A percentile compares a stretch with the other conserved stretches of the same genome.
phyloP scores from a whole-genome alignment of 306 rosid species.

The Neltuma alba region DNA sequence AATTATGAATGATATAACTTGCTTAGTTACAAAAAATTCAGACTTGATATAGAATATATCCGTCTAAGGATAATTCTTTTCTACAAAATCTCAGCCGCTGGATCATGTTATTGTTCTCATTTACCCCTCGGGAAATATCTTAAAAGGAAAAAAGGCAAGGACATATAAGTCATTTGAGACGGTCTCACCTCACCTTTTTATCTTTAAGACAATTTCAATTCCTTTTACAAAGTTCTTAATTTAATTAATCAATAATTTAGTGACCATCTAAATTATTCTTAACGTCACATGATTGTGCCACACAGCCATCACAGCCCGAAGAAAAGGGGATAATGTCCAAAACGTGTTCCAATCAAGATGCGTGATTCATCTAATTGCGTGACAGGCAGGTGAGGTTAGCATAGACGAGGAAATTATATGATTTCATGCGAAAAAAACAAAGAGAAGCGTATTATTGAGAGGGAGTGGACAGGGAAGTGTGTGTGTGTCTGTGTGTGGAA shows the following conservation, averaged over 20 bases:
- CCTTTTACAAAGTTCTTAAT: conserved; percentile 21
- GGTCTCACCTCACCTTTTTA: background rate
- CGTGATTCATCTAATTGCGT: conserved; percentile 9
- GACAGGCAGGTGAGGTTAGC: conserved; percentile 20
- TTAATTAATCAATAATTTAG: background rate
- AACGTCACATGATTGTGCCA: conserved; percentile 20
- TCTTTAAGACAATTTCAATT: background rate
- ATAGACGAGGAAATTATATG: background rate
- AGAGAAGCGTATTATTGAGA: conserved; percentile 45
- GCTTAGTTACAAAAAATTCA: background rate
- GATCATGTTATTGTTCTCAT: background rate
- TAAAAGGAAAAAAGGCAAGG: conserved; percentile 29
- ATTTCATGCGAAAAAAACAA: background rate
- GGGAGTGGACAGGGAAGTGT: conserved; percentile 22
- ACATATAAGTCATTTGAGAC: conserved; percentile 42
- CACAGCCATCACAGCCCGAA: conserved; percentile 39
- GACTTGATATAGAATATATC: background rate
- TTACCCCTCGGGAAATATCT: background rate
- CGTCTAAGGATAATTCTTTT: background rate
- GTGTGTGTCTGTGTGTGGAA: conserved; percentile 8
- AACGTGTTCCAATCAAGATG: conserved; percentile 33
- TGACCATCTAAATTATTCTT: conserved; percentile 17
- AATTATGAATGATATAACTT: background rate
- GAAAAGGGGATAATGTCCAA: background rate
- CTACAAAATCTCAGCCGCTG: background rate